Evolutionary conservation across 192 early-diverging fungal genomes (phyloP), one percentile per base, ranked within the genome.

Genomic region (Coemansia sp.): DNA sequence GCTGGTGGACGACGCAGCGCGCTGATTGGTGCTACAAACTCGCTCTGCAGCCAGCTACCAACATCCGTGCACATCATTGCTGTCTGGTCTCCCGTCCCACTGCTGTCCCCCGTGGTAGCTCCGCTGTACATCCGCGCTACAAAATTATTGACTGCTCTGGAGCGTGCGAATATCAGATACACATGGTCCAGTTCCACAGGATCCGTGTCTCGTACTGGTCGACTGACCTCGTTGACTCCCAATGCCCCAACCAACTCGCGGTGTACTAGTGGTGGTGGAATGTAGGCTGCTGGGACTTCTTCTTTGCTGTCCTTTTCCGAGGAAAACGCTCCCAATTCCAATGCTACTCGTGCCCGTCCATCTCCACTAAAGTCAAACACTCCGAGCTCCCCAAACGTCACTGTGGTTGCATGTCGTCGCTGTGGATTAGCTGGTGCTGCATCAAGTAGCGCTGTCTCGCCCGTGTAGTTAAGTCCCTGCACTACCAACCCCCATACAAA

Each of bases 351-450:
- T 1, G 75, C 75, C 0, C 69, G 69, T 0, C 75, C 75, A 44
- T 78, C 69, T 50, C 75, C 75, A 38, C 69, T 65, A 53, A 78
- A 78, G 41, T 78, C 75, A 65, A 78, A 78, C 24, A 70, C 69
- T 0, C 75, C 75, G 5, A 78, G 75, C 47, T 78, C 75, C 26
- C 69, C 75, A 31, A 78, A 72, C 18, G 75, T 78, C 23, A 78
- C 75, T 0, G 69, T 60, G 3, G 75, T 68, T 16, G 75, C 62
- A 55, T 68, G 74, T 19, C 65, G 68, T 26, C 56, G 60, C 24
- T 68, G 67, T 5, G 75, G 49, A 5, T 60, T 56, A 3, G 65
- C 51, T 5, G 75, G 75, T 22, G 75, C 75, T 4, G 75, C 75
- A 24, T 78, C 75, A 0, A 78, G 58, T 18, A 78, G 59, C n/a